Conservation (phyloP, 2,329 filamentous ascomycete species). For the Macroventuria anomochaeta region DNA sequence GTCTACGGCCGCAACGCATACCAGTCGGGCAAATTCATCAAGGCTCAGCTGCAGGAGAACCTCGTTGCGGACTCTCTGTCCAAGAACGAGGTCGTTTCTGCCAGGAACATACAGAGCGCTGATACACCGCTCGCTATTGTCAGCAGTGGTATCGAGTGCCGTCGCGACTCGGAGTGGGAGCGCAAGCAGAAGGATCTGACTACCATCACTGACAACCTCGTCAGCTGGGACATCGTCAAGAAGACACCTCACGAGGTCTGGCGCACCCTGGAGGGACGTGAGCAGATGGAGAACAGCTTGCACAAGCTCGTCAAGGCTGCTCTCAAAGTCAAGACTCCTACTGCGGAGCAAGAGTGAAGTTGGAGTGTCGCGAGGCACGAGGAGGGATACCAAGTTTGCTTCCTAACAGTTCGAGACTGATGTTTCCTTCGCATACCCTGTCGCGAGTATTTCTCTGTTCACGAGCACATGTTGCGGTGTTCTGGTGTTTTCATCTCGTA, state of each 20-base stretch:
- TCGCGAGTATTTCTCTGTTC: slow-evolving; percentile 2
- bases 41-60: slow-evolving; percentile 90
- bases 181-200: slow-evolving; percentile 84
- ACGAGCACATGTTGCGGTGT: slow-evolving; percentile 12
- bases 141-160: slow-evolving; percentile 77
- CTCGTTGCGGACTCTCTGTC: slow-evolving; percentile 85
- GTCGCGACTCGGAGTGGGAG: slow-evolving; percentile 75
- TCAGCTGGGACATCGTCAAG: slow-evolving; percentile 85
- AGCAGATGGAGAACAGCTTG: slow-evolving; percentile 79
- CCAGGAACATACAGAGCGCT: slow-evolving; percentile 78
- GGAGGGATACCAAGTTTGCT: too few species aligned
- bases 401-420: background rate
- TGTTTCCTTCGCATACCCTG: slow-evolving; percentile 15
- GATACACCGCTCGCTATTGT: slow-evolving; percentile 79
- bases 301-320: slow-evolving; percentile 65
- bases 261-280: slow-evolving; percentile 73
- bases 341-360: background rate
- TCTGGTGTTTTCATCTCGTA: slow-evolving; percentile 3
- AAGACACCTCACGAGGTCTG: slow-evolving; percentile 88
- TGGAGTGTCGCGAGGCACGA: too few species aligned
- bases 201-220: slow-evolving; percentile 76
- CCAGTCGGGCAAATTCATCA: slow-evolving; percentile 83
- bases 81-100: slow-evolving; percentile 79
- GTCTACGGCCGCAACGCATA: slow-evolving; percentile 81
- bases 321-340: slow-evolving; percentile 19